Percentiles rank a stretch among this genome's conserved stretches.
These are phyloP conservation scores for Sarocladiaceae sp. DNA, from an alignment of 2,329 filamentous ascomycete genomes.

Conservation along the genomic window DNA sequence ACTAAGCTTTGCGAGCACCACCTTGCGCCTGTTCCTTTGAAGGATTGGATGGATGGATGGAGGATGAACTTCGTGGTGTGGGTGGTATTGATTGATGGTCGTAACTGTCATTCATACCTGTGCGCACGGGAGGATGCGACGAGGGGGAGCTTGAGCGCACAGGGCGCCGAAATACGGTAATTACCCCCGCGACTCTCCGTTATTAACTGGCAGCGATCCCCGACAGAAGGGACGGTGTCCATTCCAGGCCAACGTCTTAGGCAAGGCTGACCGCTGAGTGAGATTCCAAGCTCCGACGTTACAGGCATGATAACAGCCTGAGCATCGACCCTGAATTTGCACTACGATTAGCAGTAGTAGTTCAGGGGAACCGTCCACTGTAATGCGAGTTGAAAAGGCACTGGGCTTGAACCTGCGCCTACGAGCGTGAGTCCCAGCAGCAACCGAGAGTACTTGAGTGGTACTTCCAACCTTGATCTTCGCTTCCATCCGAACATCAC, in stretches of 20 bases:
- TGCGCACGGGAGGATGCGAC: background rate
- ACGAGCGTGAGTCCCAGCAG: background rate
- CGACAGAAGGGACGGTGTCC: background rate
- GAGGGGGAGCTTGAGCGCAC: background rate
- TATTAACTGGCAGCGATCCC: background rate
- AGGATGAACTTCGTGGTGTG: background rate
- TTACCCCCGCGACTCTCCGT: background rate
- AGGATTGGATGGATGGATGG: background rate
- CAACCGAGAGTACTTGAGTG: background rate
- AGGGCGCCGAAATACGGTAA: too few species aligned
- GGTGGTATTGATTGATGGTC: background rate
- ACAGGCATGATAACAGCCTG: too few species aligned
- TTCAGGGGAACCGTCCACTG: too few species aligned
- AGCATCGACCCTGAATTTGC: too few species aligned
- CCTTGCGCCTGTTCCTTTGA: background rate
- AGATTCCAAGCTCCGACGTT: background rate
- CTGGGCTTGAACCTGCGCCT: too few species aligned
- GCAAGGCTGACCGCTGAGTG: background rate
- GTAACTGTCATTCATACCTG: too few species aligned
- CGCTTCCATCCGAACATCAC: background rate
- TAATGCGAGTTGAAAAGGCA: too few species aligned
- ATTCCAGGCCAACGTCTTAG: background rate
- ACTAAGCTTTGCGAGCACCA: background rate
- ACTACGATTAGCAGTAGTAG: too few species aligned
- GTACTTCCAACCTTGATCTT: background rate